Conservation (phyloP, 2,329 filamentous ascomycete genomes). For the Penicillium oxalicum region DNA sequence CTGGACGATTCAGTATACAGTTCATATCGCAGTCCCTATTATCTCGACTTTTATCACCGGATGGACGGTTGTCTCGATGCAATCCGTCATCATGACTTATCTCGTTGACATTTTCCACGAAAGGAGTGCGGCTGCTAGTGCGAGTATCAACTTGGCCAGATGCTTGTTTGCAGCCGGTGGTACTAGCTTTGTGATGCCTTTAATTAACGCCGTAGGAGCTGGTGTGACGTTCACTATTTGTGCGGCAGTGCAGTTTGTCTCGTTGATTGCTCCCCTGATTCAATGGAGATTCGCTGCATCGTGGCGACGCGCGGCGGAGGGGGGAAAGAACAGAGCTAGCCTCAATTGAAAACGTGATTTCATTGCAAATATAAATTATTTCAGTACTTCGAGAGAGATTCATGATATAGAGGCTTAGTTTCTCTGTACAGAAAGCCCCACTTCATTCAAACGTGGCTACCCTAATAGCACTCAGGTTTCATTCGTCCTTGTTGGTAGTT, state of each 20-base stretch:
- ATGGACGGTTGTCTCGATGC: slow-evolving; percentile 47
- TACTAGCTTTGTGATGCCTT: slow-evolving; percentile 46
- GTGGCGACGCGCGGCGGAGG: slow-evolving; percentile 29
- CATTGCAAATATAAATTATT: too few species aligned
- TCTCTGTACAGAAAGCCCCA: too few species aligned
- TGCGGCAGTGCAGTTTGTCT: slow-evolving; percentile 39
- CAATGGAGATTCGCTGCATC: slow-evolving; percentile 40
- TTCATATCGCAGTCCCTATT: slow-evolving; percentile 48
- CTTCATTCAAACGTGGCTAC: too few species aligned
- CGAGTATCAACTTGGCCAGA: slow-evolving; percentile 49
- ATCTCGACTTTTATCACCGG: slow-evolving; percentile 48
- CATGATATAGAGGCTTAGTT: too few species aligned
- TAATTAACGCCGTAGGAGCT: slow-evolving; percentile 44
- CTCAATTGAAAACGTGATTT: not conserved
- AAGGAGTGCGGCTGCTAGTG: slow-evolving; percentile 47
- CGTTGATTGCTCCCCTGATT: slow-evolving; percentile 41
- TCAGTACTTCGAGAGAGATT: too few species aligned
- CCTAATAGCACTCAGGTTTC: too few species aligned
- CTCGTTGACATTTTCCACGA: slow-evolving; percentile 50
- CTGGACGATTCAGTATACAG: slow-evolving; percentile 47
- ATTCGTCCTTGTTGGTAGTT: too few species aligned
- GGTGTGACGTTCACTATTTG: slow-evolving; percentile 47
- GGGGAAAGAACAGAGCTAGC: not conserved
- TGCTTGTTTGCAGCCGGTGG: slow-evolving; percentile 50
- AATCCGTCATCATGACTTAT: slow-evolving; percentile 48